A percentile compares a stretch with the other conserved stretches of the same genome.
Conservation (phyloP, 257 asterid genomes). For the Eustoma russellianum region DNA sequence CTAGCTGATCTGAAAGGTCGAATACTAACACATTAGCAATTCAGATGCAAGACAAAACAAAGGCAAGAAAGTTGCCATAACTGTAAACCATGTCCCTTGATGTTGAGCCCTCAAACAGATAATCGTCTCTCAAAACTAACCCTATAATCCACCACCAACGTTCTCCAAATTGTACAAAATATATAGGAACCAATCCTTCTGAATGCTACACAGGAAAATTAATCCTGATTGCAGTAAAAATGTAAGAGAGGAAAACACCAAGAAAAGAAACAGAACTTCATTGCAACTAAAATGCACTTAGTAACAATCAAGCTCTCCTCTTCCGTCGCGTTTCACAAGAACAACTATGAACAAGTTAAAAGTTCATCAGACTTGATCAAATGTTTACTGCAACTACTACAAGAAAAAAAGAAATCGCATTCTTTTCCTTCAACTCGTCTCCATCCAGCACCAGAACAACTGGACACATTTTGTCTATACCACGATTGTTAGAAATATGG, state of each 20-base stretch:
- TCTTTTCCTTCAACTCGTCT: neutral
- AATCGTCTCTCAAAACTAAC: neutral
- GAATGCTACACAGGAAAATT: neutral
- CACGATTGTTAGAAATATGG: too few relatives aligned
- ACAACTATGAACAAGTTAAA: neutral
- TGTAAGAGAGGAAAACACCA: too few relatives aligned
- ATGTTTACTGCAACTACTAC: too few relatives aligned
- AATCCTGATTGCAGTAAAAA: too few relatives aligned
- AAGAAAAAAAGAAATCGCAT: neutral
- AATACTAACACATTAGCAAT: neutral
- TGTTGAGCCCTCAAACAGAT: neutral
- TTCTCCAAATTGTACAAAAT: neutral
- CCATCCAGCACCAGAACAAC: neutral
- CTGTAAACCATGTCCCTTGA: too few relatives aligned
- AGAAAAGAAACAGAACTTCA: too few relatives aligned
- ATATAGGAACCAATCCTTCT: neutral
- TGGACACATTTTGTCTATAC: neutral
- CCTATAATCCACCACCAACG: neutral
- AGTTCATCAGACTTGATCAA: too few relatives aligned
- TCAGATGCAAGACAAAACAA: neutral
- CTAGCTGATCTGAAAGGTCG: slow-evolving; percentile 12
- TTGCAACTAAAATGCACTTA: too few relatives aligned
- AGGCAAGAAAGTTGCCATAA: too few relatives aligned
- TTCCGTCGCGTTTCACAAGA: neutral
- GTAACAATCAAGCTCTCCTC: neutral